Base-by-base conservation (phyloP, 2,329 filamentous ascomycete genomes). In the Colletotrichum phormii region DNA sequence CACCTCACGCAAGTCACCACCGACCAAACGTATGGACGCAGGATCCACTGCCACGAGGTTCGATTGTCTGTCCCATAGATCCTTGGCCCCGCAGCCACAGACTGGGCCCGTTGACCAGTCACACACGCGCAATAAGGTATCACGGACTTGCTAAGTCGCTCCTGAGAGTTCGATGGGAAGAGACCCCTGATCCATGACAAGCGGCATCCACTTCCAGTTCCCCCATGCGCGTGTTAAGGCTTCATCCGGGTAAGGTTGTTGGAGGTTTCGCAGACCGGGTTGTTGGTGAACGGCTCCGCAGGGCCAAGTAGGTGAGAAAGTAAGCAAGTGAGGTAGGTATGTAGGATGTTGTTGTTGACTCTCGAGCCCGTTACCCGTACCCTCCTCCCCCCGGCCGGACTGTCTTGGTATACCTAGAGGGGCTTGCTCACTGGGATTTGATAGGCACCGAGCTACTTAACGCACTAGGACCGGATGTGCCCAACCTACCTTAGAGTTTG, bases 21-120 rank as follows among this genome's bases (percentile, higher is more conserved):
- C 4, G 26, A 29, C 35, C 5, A 18, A 5, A 11, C 37, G 7
- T n/a, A 11, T 24, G 9, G 29, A 11, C n/a, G 8, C 13, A 37
- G 35, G 18, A 61, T 65, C 33, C 54, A 55, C 54, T 53, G n/a
- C 46, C 65, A 59, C 54, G 59, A 64, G 69, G 65, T 68, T 69
- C n/a, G 46, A 24, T 29, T 59, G 49, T 24, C 13, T 69, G 53
- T 55, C 59, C 42, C 12, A 24, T 59, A 33, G 24, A 54, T 35
- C 29, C 5, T 22, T 35, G 42, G 24, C 18, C 11, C 42, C 51
- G 53, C 55, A 33, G 33, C 54, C 53, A 35, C 35, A 53, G 46
- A 53, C 46, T 37, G n/a, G 51, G 33, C 4, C 18, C 29, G 5
- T 33, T 18, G 54, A 31, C 18, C 54, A 11, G 46, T 55, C 26